Percentiles rank a stretch among this genome's conserved stretches.
Evolutionary conservation across 202 grass and related monocot species (phyloP).

Genomic region (Brachypodium distachyon): DNA sequence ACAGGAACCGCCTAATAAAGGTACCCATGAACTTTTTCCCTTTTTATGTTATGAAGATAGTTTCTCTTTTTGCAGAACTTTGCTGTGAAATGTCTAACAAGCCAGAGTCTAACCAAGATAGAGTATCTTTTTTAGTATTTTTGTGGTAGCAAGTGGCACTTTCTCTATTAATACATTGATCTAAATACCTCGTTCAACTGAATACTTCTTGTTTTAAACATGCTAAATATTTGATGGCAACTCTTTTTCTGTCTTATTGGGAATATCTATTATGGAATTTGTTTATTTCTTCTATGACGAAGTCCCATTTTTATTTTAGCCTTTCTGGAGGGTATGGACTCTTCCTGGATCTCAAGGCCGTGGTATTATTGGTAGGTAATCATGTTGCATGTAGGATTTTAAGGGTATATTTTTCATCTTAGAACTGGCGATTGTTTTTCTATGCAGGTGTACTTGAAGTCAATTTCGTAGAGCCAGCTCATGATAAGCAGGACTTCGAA

Average conservation of each 20-base stretch:
- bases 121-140: neutral
- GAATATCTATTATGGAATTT: slow-evolving; percentile 17
- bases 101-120: neutral
- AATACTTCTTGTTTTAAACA: neutral
- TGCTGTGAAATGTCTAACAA: neutral
- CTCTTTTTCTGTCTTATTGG: neutral
- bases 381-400: neutral
- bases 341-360: slow-evolving; percentile 36
- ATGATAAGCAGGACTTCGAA: slow-evolving; percentile 93
- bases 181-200: neutral
- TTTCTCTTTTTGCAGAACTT: no score
- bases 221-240: no score
- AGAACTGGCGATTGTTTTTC: neutral
- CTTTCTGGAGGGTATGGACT: slow-evolving; percentile 98
- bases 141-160: neutral
- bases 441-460: slow-evolving; percentile 72
- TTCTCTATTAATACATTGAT: neutral
- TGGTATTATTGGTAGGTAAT: slow-evolving; percentile 74
- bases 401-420: neutral
- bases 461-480: slow-evolving; percentile 84
- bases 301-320: slow-evolving; percentile 36
- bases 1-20: slow-evolving; percentile 96
- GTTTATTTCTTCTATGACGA: slow-evolving; percentile 1
- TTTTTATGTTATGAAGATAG: neutral
- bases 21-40: slow-evolving; percentile 25